Conservation (phyloP, 768 basidiomycete species). For the Pisolithus microcarpus region DNA sequence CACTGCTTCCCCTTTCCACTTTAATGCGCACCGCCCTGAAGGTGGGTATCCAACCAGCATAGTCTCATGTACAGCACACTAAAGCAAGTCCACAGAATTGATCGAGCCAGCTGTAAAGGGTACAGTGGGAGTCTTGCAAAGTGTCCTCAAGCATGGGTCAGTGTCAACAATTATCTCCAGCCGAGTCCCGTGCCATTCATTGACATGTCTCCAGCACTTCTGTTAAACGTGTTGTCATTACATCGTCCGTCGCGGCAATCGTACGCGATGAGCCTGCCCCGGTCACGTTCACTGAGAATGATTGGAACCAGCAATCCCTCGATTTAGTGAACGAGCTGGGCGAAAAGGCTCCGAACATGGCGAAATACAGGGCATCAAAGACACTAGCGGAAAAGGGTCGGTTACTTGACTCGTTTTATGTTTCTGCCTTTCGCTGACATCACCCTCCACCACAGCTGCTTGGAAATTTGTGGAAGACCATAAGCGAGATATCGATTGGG, state of each 20-base stretch:
- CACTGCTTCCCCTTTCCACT: constrained; percentile 56
- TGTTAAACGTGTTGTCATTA: constrained; percentile 64
- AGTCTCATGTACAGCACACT: not conserved
- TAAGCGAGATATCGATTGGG: constrained; percentile 30
- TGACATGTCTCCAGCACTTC: constrained; percentile 19
- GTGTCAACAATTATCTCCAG: not conserved
- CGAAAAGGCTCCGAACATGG: constrained; percentile 30
- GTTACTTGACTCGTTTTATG: not conserved
- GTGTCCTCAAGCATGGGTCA: constrained; percentile 48
- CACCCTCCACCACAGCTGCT: constrained; percentile 28
- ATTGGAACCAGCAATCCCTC: constrained; percentile 52
- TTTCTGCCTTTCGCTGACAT: not conserved
- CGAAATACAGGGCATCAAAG: constrained; percentile 58
- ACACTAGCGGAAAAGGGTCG: constrained; percentile 54
- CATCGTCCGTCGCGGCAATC: constrained; percentile 53
- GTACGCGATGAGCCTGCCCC: constrained; percentile 21
- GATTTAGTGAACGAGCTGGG: constrained; percentile 38
- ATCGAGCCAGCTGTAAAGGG: constrained; percentile 69
- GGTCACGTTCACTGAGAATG: constrained; percentile 35
- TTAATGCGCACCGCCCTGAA: constrained; percentile 39
- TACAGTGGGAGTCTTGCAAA: constrained; percentile 55
- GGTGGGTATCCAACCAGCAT: constrained; percentile 12
- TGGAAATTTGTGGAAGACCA: constrained; percentile 39
- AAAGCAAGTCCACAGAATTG: constrained; percentile 36
- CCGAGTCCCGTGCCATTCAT: not conserved